Base-by-base conservation (phyloP, 768 basidiomycete species). In the Mrakia frigida region DNA sequence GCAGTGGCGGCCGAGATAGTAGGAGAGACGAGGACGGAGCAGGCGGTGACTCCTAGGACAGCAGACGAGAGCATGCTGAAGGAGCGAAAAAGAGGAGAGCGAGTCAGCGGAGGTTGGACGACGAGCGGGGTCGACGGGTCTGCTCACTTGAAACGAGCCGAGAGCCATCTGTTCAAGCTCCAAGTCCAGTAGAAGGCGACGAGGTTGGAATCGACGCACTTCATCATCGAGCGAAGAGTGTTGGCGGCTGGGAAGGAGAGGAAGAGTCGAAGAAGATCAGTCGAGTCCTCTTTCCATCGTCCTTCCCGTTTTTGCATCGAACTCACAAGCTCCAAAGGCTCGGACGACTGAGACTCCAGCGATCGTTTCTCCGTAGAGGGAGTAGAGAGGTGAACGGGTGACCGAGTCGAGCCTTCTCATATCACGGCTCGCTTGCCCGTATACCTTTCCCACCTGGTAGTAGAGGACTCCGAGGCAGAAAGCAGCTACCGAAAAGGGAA, bases 381-480 rank as follows among this genome's bases (percentile, higher is more conserved):
- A 76, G 79, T 81, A 83, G 1, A 83, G 70, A 1, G 82, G 82
- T 9, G 79, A 74, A 46, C 75, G 63, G 16, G 81, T 78, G 23
- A 70, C 43, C 6, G 73, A 74, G 61, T 78, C 76, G 33, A 81
- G 52, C 14, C 92, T 87, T 78, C 92, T 87, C 90, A 93, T 90
- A 82, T 93, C 92, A 74, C 94, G 87, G 21, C 92, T 92, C 0
- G 92, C 92, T 83, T 94, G 94, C 53, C 91, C 90, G 78, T 92
- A 93, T n/a, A 87, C 83, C 79, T 85, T 83, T 6, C 82, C 84
- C 35, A 84, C 83, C 80, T 88, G 90, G 81, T 87, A 93, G 81
- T 94, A 94, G 28, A 74, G 67, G 3, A 83, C 80, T 0, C 89
- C 88, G 43, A 93, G 83, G 16, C 88, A 35, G 70, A 87, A 33